Conservation (phyloP, 371 early-diverging fungal species). For the Saksenaea oblongispora region DNA sequence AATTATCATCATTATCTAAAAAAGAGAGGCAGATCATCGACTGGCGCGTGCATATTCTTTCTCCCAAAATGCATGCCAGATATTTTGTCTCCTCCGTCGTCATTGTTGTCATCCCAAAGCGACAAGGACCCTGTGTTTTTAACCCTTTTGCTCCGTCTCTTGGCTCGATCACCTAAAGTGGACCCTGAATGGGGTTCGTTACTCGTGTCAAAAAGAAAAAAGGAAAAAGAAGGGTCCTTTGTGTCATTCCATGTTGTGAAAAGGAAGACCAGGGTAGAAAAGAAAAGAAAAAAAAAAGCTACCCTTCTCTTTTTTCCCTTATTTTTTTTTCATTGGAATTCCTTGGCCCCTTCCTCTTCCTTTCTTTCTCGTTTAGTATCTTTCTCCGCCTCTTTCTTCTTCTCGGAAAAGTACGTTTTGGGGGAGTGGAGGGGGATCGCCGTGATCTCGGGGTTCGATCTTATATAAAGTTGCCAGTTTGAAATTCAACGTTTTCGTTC, state of each 20-base stretch:
- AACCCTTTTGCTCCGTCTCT: background rate
- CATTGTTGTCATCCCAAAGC: background rate
- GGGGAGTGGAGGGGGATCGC: background rate
- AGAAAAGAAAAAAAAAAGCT: background rate
- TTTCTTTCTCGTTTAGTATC: constrained; percentile 7
- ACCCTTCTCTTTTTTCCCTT: constrained; percentile 8
- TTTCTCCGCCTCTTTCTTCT: background rate
- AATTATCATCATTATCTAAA: background rate
- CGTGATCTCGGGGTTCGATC: constrained; percentile 6
- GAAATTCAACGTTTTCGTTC: constrained; percentile 14
- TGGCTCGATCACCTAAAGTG: constrained; percentile 8
- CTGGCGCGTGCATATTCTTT: constrained; percentile 3
- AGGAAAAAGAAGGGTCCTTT: background rate
- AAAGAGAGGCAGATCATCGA: constrained; percentile 2
- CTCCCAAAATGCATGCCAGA: constrained; percentile 1
- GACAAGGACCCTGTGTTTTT: constrained; percentile 8
- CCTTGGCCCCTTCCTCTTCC: constrained; percentile 1
- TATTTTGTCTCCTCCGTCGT: background rate
- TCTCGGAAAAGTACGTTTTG: background rate
- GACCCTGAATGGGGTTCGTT: constrained; percentile 2
- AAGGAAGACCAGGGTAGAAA: too few species aligned
- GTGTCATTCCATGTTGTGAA: constrained; percentile 11
- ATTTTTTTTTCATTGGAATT: constrained; percentile 23
- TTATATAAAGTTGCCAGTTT: constrained; percentile 13
- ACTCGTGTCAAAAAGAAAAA: background rate